A percentile compares a stretch with the other conserved stretches of the same genome.
Evolutionary conservation across 148 eudicot genomes (phyloP).

Genomic region (Polygonum aviculare): DNA sequence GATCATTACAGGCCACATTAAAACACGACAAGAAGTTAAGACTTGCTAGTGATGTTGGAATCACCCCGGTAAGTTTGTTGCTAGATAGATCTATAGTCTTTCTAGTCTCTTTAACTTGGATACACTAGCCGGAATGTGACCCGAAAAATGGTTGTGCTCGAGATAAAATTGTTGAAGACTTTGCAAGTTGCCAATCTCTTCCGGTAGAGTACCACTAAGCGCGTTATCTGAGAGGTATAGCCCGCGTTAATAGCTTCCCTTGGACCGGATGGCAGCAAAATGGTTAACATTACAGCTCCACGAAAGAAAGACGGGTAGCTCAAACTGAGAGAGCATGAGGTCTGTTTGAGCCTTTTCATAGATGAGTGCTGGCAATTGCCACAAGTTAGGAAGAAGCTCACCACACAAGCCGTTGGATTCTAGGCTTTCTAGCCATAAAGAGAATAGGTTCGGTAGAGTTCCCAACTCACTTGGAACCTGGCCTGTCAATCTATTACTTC

Average conservation of each 20-base stretch:
- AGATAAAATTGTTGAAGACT: not conserved
- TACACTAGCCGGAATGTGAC: not conserved
- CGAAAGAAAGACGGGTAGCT: not conserved
- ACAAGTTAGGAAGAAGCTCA: not conserved
- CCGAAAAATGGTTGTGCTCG: not conserved
- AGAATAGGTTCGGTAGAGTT: not conserved
- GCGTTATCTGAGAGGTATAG: not conserved
- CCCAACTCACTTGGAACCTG: not conserved
- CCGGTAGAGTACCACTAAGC: not conserved
- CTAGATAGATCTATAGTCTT: not conserved
- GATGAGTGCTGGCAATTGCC: not conserved
- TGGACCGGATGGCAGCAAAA: not conserved
- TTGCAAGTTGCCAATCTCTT: not conserved
- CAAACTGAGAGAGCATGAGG: not conserved
- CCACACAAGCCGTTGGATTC: not conserved
- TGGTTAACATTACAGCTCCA: not conserved
- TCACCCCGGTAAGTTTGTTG: not conserved
- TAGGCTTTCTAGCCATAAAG: not conserved
- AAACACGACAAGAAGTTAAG: not conserved
- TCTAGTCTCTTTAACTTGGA: not conserved
- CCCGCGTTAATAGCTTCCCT: not conserved
- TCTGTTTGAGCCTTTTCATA: not conserved
- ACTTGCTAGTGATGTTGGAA: not conserved
- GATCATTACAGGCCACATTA: not conserved
- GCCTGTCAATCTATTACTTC: not conserved